Evolutionary conservation across 768 basidiomycete genomes (phyloP).

Genomic region (Lepiota brunneoincarnata): DNA sequence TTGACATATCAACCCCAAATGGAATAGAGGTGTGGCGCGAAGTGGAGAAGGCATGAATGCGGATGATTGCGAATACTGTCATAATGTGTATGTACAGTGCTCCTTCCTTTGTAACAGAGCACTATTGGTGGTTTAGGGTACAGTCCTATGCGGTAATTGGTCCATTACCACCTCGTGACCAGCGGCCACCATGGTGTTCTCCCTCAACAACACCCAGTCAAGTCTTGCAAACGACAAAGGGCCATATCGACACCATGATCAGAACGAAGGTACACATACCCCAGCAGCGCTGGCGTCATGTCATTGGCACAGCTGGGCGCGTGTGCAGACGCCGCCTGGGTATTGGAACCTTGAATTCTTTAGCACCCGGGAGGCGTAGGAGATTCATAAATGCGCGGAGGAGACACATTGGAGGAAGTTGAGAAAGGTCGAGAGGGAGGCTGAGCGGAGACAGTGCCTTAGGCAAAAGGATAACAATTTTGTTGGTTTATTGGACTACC

Average conservation of each 20-base stretch:
- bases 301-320: slow-evolving; percentile 70
- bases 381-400: slow-evolving; percentile 72
- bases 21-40: slow-evolving; percentile 79
- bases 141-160: slow-evolving; percentile 83
- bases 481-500: neutral
- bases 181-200: slow-evolving; percentile 77
- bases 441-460: slow-evolving; percentile 42
- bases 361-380: slow-evolving; percentile 72
- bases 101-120: neutral
- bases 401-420: slow-evolving; percentile 71
- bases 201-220: slow-evolving; percentile 38
- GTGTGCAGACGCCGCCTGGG: slow-evolving; percentile 74
- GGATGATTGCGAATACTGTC: slow-evolving; percentile 81
- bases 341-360: slow-evolving; percentile 95
- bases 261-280: too few relatives aligned
- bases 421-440: slow-evolving; percentile 56
- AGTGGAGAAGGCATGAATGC: slow-evolving; percentile 61
- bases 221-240: slow-evolving; percentile 23
- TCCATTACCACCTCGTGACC: slow-evolving; percentile 60
- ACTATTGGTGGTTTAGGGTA: neutral
- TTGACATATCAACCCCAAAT: slow-evolving; percentile 64
- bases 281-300: slow-evolving; percentile 70
- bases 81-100: slow-evolving; percentile 11
- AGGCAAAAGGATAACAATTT: slow-evolving; percentile 17
- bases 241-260: slow-evolving; percentile 6